These are phyloP conservation scores for Lactifluus rugatus DNA, from an alignment of 768 basidiomycete species.

Conservation along the genomic window DNA sequence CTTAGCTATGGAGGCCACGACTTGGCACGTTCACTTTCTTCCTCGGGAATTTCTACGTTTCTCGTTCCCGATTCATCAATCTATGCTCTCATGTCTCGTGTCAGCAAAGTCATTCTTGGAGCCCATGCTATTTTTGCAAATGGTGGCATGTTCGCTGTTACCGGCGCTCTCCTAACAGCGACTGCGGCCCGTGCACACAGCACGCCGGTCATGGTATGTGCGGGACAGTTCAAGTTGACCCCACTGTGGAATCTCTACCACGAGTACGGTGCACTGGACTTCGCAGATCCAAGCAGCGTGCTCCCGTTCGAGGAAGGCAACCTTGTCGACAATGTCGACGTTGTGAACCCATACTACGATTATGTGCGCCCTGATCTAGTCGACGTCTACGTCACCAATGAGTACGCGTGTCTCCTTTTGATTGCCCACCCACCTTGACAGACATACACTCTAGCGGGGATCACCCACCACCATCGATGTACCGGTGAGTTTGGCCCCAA, in stretches of 20 bases:
- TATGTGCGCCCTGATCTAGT: constrained; percentile 89
- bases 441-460: constrained; percentile 56
- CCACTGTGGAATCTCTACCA: constrained; percentile 85
- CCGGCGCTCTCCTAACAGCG: constrained; percentile 77
- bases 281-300: constrained; percentile 59
- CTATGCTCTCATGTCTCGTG: constrained; percentile 91
- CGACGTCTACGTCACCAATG: constrained; percentile 91
- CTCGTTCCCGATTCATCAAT: constrained; percentile 95
- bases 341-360: constrained; percentile 94
- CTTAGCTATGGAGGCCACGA: constrained; percentile 72
- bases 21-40: constrained; percentile 74
- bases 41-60: constrained; percentile 84
- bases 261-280: constrained; percentile 76
- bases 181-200: constrained; percentile 83
- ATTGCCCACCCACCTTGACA: background rate
- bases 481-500: constrained; percentile 42
- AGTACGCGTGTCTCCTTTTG: constrained; percentile 48
- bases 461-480: constrained; percentile 91
- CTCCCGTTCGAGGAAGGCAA: constrained; percentile 68
- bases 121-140: constrained; percentile 95
- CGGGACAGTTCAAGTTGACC: constrained; percentile 94
- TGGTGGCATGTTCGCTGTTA: constrained; percentile 87
- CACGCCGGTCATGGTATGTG: constrained; percentile 87
- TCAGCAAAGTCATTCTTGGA: constrained; percentile 93
- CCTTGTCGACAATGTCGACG: constrained; percentile 80